Percentiles rank a stretch among this genome's conserved stretches.
These are phyloP conservation scores for Fomitiporia mediterranea DNA, from an alignment of 1,284 basidiomycete species.

Conservation along the genomic window DNA sequence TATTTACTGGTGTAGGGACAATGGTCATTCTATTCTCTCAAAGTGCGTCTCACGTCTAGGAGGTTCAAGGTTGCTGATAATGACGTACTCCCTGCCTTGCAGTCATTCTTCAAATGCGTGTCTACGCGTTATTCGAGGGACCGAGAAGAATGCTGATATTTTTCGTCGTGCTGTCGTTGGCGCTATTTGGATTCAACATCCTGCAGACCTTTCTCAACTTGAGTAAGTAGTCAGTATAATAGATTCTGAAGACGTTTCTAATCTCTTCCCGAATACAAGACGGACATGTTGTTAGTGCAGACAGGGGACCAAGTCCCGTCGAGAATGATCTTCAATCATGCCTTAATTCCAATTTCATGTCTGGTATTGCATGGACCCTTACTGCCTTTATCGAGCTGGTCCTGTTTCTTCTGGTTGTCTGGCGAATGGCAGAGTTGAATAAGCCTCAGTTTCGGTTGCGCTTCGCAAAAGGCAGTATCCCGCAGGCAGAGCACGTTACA, in stretches of 20 bases:
- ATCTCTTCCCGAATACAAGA: background rate
- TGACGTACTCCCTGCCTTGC: background rate
- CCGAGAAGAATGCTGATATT: conserved; percentile 1
- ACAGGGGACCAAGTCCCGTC: background rate
- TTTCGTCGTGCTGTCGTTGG: background rate
- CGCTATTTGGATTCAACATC: background rate
- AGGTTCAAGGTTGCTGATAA: background rate
- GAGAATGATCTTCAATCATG: conserved; percentile 25
- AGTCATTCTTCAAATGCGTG: conserved; percentile 13
- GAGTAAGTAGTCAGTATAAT: background rate
- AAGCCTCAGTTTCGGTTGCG: background rate
- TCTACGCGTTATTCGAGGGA: conserved; percentile 14
- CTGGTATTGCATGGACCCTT: background rate
- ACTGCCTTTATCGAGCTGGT: background rate
- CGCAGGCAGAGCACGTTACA: background rate
- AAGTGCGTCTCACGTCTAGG: background rate
- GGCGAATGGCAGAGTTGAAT: background rate
- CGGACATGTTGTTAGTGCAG: background rate
- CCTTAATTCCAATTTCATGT: background rate
- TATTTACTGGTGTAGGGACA: background rate
- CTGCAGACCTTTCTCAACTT: background rate
- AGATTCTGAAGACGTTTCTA: background rate
- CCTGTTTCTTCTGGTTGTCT: background rate
- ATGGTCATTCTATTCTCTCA: background rate
- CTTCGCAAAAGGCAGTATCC: background rate